Evolutionary conservation across 805 yeast genomes (phyloP), one percentile per base, ranked within the genome.

Genomic region (Candida khao-thaluensis): DNA sequence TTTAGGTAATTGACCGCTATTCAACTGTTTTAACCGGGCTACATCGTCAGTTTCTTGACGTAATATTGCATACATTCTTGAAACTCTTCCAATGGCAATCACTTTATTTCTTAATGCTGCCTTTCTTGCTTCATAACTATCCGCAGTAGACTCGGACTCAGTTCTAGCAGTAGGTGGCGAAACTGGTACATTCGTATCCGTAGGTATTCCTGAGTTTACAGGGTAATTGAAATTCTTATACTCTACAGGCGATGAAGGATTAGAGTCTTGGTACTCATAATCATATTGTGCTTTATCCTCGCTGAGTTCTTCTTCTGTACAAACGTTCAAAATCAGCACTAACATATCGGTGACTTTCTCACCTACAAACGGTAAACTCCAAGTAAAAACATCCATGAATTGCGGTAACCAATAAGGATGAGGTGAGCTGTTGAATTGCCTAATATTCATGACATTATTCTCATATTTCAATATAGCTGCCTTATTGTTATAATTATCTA

Each of bases 361-460:
- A 15, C 97, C 98, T 17, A 93, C 97, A 68, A 93, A 91, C 6
- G 98, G 99, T 41, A 91, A 69, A 2, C 96, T 86, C 98, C 98
- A 93, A 8, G 95, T 84, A 62, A 91, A 91, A 5, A 91, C 96
- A 60, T 93, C 97, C 95, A 90, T 88, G 53, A 90, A 87, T 60
- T 89, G 89, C 6, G 98, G 98, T 50, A 93, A 71, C 88, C 95
- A 89, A 64, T 93, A 91, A 1, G 99, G 99, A 63, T 91, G 98
- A 4, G 96, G 95, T 20, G 89, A 81, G 53, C 82, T 66, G 62
- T 90, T 89, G 71, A 93, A 91, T 64, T 91, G 98, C 41, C 97
- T 77, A 41, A 91, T 91, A 62, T 91, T 93, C 93, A 91, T 84
- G 16, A 89, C 93, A 50, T 89, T 83, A 57, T 85, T 78, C 52